Conservation (phyloP, 257 asterid species). For the Rehmannia glutinosa region DNA sequence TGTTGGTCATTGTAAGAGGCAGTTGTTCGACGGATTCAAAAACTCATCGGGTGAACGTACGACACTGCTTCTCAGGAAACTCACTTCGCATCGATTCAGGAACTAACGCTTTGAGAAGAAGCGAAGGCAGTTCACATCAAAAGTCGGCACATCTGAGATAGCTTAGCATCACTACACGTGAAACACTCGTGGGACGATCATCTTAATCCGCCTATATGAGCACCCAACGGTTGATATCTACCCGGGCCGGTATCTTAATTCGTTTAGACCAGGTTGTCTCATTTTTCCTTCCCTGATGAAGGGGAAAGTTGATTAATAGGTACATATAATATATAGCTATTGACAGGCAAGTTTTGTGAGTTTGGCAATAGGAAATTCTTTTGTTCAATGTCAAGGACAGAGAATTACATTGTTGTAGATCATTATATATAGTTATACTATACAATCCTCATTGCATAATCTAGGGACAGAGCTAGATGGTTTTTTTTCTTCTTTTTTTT, state of each 20-base stretch:
- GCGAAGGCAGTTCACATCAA: slow-evolving; percentile 28
- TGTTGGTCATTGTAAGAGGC: slow-evolving; percentile 58
- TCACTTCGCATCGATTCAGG: slow-evolving; percentile 30
- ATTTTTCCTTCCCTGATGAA: background rate
- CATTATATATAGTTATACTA: background rate
- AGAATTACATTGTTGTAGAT: background rate
- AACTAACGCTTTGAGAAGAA: slow-evolving; percentile 21
- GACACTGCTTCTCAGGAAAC: slow-evolving; percentile 42
- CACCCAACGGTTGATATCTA: too few relatives aligned
- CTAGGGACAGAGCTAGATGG: background rate
- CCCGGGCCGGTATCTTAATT: too few relatives aligned
- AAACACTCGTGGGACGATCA: too few relatives aligned
- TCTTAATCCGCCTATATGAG: too few relatives aligned
- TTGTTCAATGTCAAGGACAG: too few relatives aligned
- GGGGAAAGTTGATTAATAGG: slow-evolving; percentile 7
- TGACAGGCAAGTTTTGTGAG: slow-evolving; percentile 1
- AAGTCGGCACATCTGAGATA: background rate
- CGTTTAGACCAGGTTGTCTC: background rate
- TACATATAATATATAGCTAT: slow-evolving; percentile 6
- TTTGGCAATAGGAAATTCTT: slow-evolving; percentile 3
- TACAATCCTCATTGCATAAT: background rate
- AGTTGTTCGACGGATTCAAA: slow-evolving; percentile 50
- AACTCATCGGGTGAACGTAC: slow-evolving; percentile 49
- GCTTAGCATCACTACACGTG: background rate
- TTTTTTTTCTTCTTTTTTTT: too few relatives aligned